These are phyloP conservation scores for Arxiozyma slooffiae DNA, from an alignment of 1,139 yeast genomes.

Conservation along the genomic window DNA sequence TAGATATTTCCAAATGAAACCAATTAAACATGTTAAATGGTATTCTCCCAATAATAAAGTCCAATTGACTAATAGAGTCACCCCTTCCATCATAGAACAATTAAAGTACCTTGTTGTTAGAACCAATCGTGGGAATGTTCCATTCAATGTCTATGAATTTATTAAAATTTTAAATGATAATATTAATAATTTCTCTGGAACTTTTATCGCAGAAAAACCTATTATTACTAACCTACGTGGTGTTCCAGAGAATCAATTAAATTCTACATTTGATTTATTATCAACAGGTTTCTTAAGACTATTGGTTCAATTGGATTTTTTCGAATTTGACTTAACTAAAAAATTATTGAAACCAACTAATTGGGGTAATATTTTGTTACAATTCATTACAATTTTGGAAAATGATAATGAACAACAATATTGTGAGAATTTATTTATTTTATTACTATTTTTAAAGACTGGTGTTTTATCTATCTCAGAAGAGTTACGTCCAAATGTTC, in stretches of 20 bases:
- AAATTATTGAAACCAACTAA: constrained; percentile 37
- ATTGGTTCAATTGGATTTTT: constrained; percentile 46
- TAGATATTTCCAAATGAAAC: constrained; percentile 77
- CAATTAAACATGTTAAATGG: constrained; percentile 51
- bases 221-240: constrained; percentile 31
- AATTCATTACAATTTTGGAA: constrained; percentile 25
- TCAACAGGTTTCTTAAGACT: constrained; percentile 53
- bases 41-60: constrained; percentile 40
- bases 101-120: constrained; percentile 34
- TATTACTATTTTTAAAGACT: constrained; percentile 40
- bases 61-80: constrained; percentile 44
- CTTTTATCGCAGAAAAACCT: constrained; percentile 34
- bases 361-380: constrained; percentile 48
- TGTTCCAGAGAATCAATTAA: constrained; percentile 29
- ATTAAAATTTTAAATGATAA: constrained; percentile 21
- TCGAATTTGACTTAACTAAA: constrained; percentile 35
- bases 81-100: constrained; percentile 39
- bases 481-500: constrained; percentile 25
- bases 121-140: constrained; percentile 18
- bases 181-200: constrained; percentile 19
- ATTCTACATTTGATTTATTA: constrained; percentile 43
- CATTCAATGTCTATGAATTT: constrained; percentile 25
- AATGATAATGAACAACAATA: constrained; percentile 28
- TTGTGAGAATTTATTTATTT: constrained; percentile 35
- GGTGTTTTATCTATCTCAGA: constrained; percentile 34